A percentile compares a stretch with the other conserved stretches of the same genome.
These are phyloP conservation scores for Ettlia oleoabundans DNA, from an alignment of 139 green algal species.

Conservation along the genomic window DNA sequence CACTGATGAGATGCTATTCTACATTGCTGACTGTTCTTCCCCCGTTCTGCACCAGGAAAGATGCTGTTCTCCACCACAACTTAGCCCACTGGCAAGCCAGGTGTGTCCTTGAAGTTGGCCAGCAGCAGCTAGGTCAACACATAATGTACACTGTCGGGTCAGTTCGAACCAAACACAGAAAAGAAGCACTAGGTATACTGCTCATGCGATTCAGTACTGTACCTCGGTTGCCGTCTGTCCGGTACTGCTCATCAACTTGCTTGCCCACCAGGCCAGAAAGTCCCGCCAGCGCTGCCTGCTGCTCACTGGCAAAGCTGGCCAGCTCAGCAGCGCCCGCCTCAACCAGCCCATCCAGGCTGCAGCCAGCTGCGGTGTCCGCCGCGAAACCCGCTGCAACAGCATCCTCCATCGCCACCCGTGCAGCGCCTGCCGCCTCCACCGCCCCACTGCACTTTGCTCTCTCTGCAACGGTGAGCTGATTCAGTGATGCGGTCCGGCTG, in stretches of 20 bases:
- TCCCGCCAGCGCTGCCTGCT: neutral
- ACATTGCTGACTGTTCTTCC: no score
- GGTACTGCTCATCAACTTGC: conserved; percentile 30
- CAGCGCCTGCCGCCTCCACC: neutral
- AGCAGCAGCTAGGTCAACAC: no score
- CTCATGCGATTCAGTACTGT: no score
- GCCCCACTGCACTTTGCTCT: neutral
- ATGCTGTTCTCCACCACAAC: no score
- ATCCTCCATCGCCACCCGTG: neutral
- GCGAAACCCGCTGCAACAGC: neutral
- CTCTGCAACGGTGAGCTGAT: neutral
- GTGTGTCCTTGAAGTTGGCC: no score
- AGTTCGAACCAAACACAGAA: no score
- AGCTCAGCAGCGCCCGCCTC: conserved; percentile 7
- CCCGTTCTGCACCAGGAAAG: no score
- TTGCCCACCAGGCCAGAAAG: conserved; percentile 13
- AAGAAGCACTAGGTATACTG: no score
- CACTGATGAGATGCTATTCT: neutral
- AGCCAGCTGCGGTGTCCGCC: neutral
- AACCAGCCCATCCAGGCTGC: neutral
- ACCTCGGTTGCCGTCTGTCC: conserved; percentile 21
- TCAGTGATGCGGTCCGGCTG: neutral
- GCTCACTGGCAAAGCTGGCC: conserved; percentile 14
- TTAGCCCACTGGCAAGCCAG: no score
- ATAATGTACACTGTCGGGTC: no score